These are phyloP conservation scores for Paratinospora sagittata DNA, from an alignment of 164 flowering plant species.

Conservation along the genomic window DNA sequence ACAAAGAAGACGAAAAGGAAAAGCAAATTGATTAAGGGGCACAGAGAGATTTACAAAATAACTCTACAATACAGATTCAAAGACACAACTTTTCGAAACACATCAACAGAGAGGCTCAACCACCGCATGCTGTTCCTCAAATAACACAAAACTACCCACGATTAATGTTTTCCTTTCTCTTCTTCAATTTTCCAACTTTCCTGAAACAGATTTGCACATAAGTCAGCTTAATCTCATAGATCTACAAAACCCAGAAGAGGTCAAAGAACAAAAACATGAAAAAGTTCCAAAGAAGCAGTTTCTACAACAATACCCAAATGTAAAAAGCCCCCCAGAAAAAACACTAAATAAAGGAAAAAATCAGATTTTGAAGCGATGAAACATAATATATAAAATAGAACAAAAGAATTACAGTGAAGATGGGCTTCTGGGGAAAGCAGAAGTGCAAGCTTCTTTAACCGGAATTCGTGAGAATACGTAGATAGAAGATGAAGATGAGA, in stretches of 20 bases:
- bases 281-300: neutral
- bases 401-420: neutral
- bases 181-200: neutral
- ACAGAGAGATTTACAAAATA: conserved; percentile 50
- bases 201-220: conserved; percentile 11
- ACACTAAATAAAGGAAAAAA: neutral
- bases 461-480: neutral
- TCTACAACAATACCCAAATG: neutral
- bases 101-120: conserved; percentile 63
- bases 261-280: neutral
- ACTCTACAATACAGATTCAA: conserved; percentile 83
- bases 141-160: conserved; percentile 21
- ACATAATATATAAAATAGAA: neutral
- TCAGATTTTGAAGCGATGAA: neutral
- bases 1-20: neutral
- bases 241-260: neutral
- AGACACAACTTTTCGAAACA: conserved; percentile 59
- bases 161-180: neutral
- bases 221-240: conserved; percentile 6
- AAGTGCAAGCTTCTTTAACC: neutral
- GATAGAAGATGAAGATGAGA: neutral
- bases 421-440: neutral
- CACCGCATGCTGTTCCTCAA: conserved; percentile 68
- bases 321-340: too few species aligned
- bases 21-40: neutral